Percentiles rank a stretch among this genome's conserved stretches.
These are phyloP conservation scores for Strobilomyces dryophilus DNA, from an alignment of 768 basidiomycete species.

Conservation along the genomic window DNA sequence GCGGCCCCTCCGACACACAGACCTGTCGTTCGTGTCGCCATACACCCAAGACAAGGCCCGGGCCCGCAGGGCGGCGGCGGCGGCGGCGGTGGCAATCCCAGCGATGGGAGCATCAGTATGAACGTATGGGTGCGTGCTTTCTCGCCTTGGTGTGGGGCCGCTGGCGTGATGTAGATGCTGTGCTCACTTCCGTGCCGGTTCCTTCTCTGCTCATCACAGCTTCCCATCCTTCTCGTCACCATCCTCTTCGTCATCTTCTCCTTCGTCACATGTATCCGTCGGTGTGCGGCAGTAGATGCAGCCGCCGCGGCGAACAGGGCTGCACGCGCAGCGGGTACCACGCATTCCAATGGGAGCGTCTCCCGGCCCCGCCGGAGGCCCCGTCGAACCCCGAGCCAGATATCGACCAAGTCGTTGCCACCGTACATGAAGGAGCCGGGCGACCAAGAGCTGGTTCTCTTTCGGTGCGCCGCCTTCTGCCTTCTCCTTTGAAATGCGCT, in stretches of 20 bases:
- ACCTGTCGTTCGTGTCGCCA: neutral
- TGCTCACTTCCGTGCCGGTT: neutral
- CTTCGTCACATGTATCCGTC: conserved; percentile 21
- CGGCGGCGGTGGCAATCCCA: neutral
- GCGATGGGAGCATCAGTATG: conserved; percentile 10
- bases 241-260: conserved; percentile 19
- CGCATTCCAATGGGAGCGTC: conserved; percentile 10
- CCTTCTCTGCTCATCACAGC: conserved; percentile 6
- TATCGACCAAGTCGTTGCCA: conserved; percentile 73
- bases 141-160: neutral
- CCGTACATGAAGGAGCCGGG: conserved; percentile 83
- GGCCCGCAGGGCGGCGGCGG: neutral
- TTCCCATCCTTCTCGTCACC: conserved; percentile 26
- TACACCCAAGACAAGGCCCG: neutral
- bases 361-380: conserved; percentile 28
- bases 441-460: conserved; percentile 75
- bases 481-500: neutral
- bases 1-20: conserved; percentile 6
- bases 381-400: conserved; percentile 70
- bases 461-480: conserved; percentile 32
- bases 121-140: conserved; percentile 25
- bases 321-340: neutral
- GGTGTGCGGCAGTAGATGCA: conserved; percentile 5
- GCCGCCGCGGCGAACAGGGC: neutral
- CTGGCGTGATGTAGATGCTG: neutral